A percentile compares a stretch with the other conserved stretches of the same genome.
Conservation (phyloP, 2,329 filamentous ascomycete species). For the Cordyceps cicadae region DNA sequence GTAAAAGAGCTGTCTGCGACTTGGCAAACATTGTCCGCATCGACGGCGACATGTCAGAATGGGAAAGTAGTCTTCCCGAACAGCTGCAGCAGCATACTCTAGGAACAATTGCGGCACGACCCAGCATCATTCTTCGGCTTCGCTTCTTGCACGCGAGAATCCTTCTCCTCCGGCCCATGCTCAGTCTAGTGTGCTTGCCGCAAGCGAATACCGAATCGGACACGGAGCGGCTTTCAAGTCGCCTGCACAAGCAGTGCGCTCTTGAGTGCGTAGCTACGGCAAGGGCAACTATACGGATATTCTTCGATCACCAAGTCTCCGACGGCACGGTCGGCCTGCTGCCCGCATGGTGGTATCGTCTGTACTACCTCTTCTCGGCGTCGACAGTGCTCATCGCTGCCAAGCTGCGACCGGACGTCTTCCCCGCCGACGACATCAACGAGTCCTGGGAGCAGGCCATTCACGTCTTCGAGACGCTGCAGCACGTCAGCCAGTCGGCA, state of each 20-base stretch:
- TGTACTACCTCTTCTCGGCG: slow-evolving; percentile 30
- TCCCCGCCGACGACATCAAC: slow-evolving; percentile 19
- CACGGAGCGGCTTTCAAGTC: slow-evolving; percentile 14
- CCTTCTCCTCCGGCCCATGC: slow-evolving; percentile 24
- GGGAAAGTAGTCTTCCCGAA: slow-evolving; percentile 23
- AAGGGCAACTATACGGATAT: slow-evolving; percentile 23
- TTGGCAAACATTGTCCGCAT: slow-evolving; percentile 24
- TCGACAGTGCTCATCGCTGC: slow-evolving; percentile 29
- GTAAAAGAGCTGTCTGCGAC: slow-evolving; percentile 15
- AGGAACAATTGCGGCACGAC: not conserved
- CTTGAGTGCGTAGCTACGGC: slow-evolving; percentile 27
- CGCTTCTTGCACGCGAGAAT: slow-evolving; percentile 29
- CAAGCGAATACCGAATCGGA: slow-evolving; percentile 13
- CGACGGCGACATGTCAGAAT: slow-evolving; percentile 23
- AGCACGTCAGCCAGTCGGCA: slow-evolving; percentile 26
- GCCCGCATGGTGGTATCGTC: slow-evolving; percentile 32
- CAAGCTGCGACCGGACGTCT: slow-evolving; percentile 25
- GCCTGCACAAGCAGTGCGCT: slow-evolving; percentile 26
- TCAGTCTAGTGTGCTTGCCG: slow-evolving; percentile 25
- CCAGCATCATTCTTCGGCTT: slow-evolving; percentile 22
- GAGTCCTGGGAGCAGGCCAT: slow-evolving; percentile 27
- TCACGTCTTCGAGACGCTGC: slow-evolving; percentile 24
- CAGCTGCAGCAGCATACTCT: not conserved
- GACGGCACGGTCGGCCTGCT: slow-evolving; percentile 26
- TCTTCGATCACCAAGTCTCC: slow-evolving; percentile 22